Evolutionary conservation across 1,139 yeast genomes (phyloP).

Genomic region (Debaryomyces nepalensis): DNA sequence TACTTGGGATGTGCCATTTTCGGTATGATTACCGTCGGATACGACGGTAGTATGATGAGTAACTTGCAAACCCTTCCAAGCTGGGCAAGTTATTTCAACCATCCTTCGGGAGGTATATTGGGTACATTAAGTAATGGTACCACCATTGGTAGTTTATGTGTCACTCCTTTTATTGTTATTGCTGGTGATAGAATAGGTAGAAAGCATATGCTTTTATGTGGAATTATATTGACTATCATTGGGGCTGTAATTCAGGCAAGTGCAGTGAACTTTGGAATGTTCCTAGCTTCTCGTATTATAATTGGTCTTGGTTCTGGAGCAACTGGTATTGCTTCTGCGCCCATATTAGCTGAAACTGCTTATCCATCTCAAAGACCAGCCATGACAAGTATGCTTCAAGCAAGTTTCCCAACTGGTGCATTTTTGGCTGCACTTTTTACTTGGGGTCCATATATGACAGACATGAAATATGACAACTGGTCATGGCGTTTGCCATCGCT

Average conservation of each 20-base stretch:
- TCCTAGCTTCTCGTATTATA: conserved; percentile 41
- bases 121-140: conserved; percentile 1
- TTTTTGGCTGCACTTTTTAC: conserved; percentile 19
- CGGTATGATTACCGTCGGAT: not conserved
- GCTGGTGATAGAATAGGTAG: not conserved
- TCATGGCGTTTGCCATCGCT: conserved; percentile 19
- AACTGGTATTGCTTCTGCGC: conserved; percentile 35
- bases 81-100: not conserved
- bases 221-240: conserved; percentile 20
- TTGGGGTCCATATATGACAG: conserved; percentile 18
- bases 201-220: not conserved
- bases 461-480: conserved; percentile 15
- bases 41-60: not conserved
- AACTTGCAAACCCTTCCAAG: not conserved
- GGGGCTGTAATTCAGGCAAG: conserved; percentile 48
- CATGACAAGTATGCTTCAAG: conserved; percentile 19
- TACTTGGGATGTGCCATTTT: not conserved
- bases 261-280: conserved; percentile 40
- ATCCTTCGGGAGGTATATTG: conserved; percentile 1
- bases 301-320: conserved; percentile 41
- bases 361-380: conserved; percentile 25
- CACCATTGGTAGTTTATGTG: not conserved
- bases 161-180: not conserved
- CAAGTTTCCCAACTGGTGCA: conserved; percentile 24
- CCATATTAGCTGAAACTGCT: conserved; percentile 33